Base-by-base conservation (phyloP, 345 rosid species). In the Salix koriyanagi region DNA sequence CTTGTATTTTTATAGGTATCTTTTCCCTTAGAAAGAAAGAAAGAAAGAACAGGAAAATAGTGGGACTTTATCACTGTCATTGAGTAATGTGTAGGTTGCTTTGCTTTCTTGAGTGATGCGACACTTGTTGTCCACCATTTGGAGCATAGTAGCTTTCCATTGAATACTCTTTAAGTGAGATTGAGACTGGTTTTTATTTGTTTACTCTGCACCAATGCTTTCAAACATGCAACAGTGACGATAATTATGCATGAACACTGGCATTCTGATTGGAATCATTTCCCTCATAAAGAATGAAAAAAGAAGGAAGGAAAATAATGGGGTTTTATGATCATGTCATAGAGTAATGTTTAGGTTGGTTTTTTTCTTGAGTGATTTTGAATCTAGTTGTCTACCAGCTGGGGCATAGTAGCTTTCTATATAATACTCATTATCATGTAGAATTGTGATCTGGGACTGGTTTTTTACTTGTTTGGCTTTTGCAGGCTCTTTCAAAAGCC, bases 401-500 rank as follows among this genome's bases (percentile, higher is more conserved):
- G 12, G 0, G 16, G 10, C 52, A 34, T 23, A 23, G 5, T 36
- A 60, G 25, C 39, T 16, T 60, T 61, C 68, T 42, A 21, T 42
- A 16, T 12, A 34, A 21, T n/a, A 30, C 7, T 7, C 36, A 42
- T 42, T 30, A 70, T 11, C 46, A 0, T 42, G 46, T 42, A 10
- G 46, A 42, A 42, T 42, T 42, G 46, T 3, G 46, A 42, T 42
- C 9, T 42, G 23, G 50, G 37, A 16, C 5, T 21, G 25, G 1
- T 37, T 23, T 75, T 71, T 15, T 36, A 6, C 1, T 52, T 65
- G 41, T 58, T 50, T 61, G 69, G 74, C 71, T 15, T 65, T 69
- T 78, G 85, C 87, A 96, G 99, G 97, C 99, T 77, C 96, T 93
- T 81, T 89, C 98, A 26, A 96, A 90, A 87, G 96, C 97, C 52